phyloP scores from a whole-genome alignment of 2,329 filamentous ascomycete genomes.

The Aspergillus alliaceus region DNA sequence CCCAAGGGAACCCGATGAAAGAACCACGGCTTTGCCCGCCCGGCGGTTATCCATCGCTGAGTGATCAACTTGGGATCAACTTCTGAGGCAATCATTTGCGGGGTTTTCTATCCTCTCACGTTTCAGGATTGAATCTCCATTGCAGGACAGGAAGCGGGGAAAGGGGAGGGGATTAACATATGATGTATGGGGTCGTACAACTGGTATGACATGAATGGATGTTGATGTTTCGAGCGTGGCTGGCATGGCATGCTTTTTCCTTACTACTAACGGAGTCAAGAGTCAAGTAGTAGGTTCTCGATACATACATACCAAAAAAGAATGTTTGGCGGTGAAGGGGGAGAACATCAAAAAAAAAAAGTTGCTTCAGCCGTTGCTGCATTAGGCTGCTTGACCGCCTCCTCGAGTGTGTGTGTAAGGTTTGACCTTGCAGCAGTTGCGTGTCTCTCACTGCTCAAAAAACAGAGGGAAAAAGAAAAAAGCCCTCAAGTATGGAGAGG shows the following conservation, averaged over 20 bases:
- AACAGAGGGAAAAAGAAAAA: not conserved
- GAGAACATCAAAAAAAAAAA: too few species aligned
- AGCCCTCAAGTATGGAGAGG: not conserved
- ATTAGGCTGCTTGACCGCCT: not conserved
- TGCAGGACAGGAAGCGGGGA: not conserved
- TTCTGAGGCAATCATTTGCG: not conserved
- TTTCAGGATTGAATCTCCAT: not conserved
- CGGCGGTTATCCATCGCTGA: not conserved
- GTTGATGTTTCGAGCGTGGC: not conserved
- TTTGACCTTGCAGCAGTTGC: slow-evolving; percentile 2
- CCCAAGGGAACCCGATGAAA: not conserved
- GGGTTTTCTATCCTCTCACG: not conserved
- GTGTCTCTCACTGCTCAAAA: not conserved
- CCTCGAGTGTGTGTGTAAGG: slow-evolving; percentile 1
- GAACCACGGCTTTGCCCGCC: not conserved
- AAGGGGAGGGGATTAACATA: not conserved
- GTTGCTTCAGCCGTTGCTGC: too few species aligned
- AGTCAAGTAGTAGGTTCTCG: too few species aligned
- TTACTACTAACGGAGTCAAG: not conserved
- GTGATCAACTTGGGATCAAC: not conserved
- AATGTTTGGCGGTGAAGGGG: not conserved
- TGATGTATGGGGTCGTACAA: not conserved
- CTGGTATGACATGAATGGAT: not conserved
- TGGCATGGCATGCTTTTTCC: not conserved
- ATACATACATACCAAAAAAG: not conserved